A percentile compares a stretch with the other conserved stretches of the same genome.
phyloP scores from a whole-genome alignment of 306 rosid genomes.

The Mimosa bimucronata region DNA sequence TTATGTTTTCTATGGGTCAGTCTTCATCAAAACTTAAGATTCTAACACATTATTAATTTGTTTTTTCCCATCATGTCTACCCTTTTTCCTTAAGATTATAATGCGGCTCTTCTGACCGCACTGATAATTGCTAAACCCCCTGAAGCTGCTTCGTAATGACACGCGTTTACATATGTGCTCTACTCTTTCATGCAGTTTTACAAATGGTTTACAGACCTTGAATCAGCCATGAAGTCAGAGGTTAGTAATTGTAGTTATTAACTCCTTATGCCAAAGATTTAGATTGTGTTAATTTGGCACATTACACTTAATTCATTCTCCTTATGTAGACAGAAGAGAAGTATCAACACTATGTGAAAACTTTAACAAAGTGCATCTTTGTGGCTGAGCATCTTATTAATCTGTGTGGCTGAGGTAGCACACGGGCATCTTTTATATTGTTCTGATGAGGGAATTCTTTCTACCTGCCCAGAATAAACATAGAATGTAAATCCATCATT shows the following conservation, averaged over 20 bases:
- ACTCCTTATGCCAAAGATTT: background rate
- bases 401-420: no score
- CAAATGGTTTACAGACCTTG: constrained; percentile 95
- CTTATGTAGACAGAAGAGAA: constrained; percentile 89
- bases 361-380: constrained; percentile 85
- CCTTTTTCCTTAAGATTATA: background rate
- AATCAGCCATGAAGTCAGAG: constrained; percentile 97
- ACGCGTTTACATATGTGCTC: constrained; percentile 2
- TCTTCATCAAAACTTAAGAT: no score
- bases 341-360: constrained; percentile 84
- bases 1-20: no score
- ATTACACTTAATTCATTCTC: constrained; percentile 23
- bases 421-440: no score
- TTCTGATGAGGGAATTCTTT: no score
- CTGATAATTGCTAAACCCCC: background rate
- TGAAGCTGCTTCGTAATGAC: background rate
- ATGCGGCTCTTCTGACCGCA: background rate
- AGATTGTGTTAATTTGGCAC: constrained; percentile 19
- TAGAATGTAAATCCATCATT: no score
- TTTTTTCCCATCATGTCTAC: background rate
- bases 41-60: no score
- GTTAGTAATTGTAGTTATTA: constrained; percentile 50
- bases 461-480: no score
- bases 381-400: no score
- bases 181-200: constrained; percentile 69